Conservation (phyloP, 2,329 filamentous ascomycete species). For the Boeremia exigua region DNA sequence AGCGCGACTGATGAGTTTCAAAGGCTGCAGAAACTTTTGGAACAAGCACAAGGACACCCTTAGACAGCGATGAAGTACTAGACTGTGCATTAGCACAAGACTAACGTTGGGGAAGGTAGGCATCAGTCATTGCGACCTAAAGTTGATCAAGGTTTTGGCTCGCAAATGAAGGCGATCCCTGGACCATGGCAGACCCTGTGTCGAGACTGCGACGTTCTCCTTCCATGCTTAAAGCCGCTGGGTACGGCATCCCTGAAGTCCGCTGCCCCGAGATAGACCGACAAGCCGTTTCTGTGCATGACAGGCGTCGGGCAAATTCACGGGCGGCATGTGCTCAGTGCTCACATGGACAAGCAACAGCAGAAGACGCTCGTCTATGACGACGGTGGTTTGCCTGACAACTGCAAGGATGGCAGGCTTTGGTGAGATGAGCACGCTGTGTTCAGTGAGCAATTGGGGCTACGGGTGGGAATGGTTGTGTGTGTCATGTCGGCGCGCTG, state of each 20-base stretch:
- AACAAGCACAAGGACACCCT: slow-evolving; percentile 73
- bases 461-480: not conserved
- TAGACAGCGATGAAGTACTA: slow-evolving; percentile 65
- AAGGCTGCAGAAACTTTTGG: slow-evolving; percentile 86
- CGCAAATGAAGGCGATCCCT: slow-evolving; percentile 1
- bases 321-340: slow-evolving; percentile 14
- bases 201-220: not conserved
- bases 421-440: not conserved
- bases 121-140: not conserved
- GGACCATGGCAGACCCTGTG: not conserved
- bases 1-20: not conserved
- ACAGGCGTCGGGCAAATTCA: slow-evolving; percentile 14
- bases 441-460: not conserved
- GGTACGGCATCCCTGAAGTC: not conserved
- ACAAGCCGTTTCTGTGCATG: slow-evolving; percentile 1
- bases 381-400: not conserved
- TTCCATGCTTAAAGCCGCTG: not conserved
- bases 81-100: not conserved
- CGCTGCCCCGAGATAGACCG: slow-evolving; percentile 7
- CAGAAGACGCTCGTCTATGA: not conserved
- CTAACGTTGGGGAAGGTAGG: not conserved
- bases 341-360: slow-evolving; percentile 5
- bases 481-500: slow-evolving; percentile 3
- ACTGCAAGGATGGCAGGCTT: not conserved
- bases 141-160: not conserved